Evolutionary conservation across 805 yeast species (phyloP), one percentile per base, ranked within the genome.

Genomic region (Spathaspora arborariae): DNA sequence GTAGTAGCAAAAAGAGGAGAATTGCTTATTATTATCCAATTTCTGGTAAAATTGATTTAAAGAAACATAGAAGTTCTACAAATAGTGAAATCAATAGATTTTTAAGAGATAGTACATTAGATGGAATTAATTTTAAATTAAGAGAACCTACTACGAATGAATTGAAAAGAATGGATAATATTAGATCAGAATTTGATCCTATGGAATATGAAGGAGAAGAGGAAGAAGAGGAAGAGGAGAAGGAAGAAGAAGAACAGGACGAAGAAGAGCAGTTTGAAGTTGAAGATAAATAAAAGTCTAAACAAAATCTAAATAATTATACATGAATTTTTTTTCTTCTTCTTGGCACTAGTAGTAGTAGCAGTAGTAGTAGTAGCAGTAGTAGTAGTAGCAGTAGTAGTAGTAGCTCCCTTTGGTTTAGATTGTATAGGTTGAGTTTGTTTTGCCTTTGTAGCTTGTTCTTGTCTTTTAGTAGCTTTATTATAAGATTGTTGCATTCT

Each of bases 11-110:
- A 44, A 78, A 77, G 41, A 65, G 79, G 26, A 67, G 72, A 20
- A 73, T 79, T 7, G 96, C 89, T 2, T 79, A 76, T 56, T 94
- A 85, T 62, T 80, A 85, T 49, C 96, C 97, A 7, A 70, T 92
- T 15, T 71, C 78, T 11, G 89, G 91, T 30, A 82, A 84, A 55
- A 76, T 88, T 38, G 94, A 85, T 54, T 79, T 94, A 60, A 89
- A 87, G 70, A 85, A 92, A 62, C 82, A 96, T 62, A 81, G 97
- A 65, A 80, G 89, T 11, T 84, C 80, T 34, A 74, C 80, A 41
- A 77, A 72, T 53, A 57, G 68, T n/a, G 75, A 72, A 45, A 67
- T 81, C 52, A 78, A 77, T 52, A 77, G 80, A 27, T 76, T 77
- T 44, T 74, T 82, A 47, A 75, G 75, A 47, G 81, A 76, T 26